A percentile compares a stretch with the other conserved stretches of the same genome.
Conservation (phyloP, 495 filamentous ascomycete species). For the Neurospora sp. region DNA sequence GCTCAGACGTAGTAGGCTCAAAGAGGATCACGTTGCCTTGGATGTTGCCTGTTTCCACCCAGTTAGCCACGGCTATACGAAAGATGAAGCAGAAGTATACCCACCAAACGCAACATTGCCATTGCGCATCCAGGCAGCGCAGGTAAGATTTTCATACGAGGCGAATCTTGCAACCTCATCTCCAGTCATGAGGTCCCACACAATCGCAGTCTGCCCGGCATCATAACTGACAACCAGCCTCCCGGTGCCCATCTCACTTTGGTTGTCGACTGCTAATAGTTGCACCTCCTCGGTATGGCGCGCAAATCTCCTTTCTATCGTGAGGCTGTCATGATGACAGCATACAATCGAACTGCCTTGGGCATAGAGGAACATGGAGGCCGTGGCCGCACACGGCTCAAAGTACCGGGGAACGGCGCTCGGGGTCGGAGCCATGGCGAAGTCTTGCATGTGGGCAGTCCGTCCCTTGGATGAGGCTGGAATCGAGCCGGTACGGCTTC, state of each 20-base stretch:
- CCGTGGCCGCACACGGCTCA: slow-evolving; percentile 78
- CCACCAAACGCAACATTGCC: slow-evolving; percentile 94
- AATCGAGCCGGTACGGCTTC: slow-evolving; percentile 51
- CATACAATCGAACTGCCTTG: slow-evolving; percentile 71
- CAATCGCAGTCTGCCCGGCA: slow-evolving; percentile 80
- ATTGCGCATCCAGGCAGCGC: slow-evolving; percentile 93
- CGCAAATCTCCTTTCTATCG: slow-evolving; percentile 79
- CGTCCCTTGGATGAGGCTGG: slow-evolving; percentile 34
- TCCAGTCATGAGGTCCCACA: slow-evolving; percentile 93
- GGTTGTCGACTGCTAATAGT: slow-evolving; percentile 81
- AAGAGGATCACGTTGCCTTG: slow-evolving; percentile 94
- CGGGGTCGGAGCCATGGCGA: slow-evolving; percentile 42
- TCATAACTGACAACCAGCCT: slow-evolving; percentile 89
- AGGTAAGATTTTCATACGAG: slow-evolving; percentile 75
- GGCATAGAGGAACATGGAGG: slow-evolving; percentile 76
- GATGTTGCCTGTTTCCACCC: slow-evolving; percentile 52
- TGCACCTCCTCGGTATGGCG: slow-evolving; percentile 73
- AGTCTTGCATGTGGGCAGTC: slow-evolving; percentile 32
- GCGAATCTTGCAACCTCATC: slow-evolving; percentile 82
- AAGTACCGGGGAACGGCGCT: slow-evolving; percentile 45
- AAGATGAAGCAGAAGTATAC: slow-evolving; percentile 6
- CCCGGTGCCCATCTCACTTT: slow-evolving; percentile 78
- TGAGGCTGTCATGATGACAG: slow-evolving; percentile 83
- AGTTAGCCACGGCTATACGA: slow-evolving; percentile 8
- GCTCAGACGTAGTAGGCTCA: slow-evolving; percentile 85